A percentile compares a stretch with the other conserved stretches of the same genome.
Conservation (phyloP, 306 rosid species). For the Leucaena leucocephala region DNA sequence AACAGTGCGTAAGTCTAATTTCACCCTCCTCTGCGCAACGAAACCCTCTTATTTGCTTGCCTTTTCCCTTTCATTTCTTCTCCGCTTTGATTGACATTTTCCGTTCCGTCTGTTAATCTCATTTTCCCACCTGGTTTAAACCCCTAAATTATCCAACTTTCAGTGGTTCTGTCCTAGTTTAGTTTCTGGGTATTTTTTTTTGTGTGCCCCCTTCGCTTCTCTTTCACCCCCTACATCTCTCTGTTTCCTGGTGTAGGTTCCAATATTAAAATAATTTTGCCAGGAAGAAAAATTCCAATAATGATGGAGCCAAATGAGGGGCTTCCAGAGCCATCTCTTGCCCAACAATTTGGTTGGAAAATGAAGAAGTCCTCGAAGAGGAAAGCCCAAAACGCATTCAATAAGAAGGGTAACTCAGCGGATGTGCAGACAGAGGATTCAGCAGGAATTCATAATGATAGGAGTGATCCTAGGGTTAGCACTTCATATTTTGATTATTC, state of each 20-base stretch:
- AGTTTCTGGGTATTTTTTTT: not conserved
- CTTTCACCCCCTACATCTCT: not conserved
- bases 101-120: not conserved
- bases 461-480: constrained; percentile 34
- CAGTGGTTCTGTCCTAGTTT: not conserved
- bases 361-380: constrained; percentile 32
- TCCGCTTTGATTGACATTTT: not conserved
- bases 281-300: not conserved
- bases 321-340: constrained; percentile 26
- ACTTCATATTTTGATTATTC: constrained; percentile 63
- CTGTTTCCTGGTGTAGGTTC: not conserved
- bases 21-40: not conserved
- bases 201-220: not conserved
- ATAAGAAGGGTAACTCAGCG: constrained; percentile 13
- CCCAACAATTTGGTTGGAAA: constrained; percentile 2
- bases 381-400: constrained; percentile 10
- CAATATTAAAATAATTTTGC: not conserved
- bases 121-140: not conserved
- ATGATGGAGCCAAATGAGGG: constrained; percentile 35
- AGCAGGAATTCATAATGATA: constrained; percentile 9
- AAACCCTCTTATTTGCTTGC: not conserved
- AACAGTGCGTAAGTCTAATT: not conserved
- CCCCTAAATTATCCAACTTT: not conserved
- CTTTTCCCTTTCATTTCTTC: not conserved
- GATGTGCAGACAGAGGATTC: constrained; percentile 20